phyloP scores from a whole-genome alignment of 352 stramenopile genomes.

The Thalassiosira sp. region DNA sequence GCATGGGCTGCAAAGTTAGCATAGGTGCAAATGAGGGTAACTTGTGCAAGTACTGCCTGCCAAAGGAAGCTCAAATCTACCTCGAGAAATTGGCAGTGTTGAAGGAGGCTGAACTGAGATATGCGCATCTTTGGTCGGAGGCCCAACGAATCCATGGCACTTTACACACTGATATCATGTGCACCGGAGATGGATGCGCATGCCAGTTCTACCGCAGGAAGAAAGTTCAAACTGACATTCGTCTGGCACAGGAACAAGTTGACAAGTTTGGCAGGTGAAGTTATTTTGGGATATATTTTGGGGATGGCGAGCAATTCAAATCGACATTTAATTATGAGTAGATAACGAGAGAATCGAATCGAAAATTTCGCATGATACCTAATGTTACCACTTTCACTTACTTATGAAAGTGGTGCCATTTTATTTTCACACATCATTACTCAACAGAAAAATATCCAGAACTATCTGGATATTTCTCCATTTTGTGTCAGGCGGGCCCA shows the following conservation, averaged over 20 bases:
- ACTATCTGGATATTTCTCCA: too few species aligned
- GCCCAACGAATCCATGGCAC: conserved; percentile 98
- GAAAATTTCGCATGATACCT: too few species aligned
- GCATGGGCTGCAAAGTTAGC: conserved; percentile 94
- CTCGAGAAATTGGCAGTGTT: conserved; percentile 91
- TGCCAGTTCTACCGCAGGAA: conserved; percentile 99
- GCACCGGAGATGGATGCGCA: conserved; percentile 95
- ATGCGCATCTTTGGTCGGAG: conserved; percentile 95
- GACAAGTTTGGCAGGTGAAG: conserved; percentile 93
- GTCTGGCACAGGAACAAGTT: conserved; percentile 90
- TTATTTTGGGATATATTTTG: too few species aligned
- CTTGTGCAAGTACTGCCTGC: conserved; percentile 93
- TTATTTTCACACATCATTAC: too few species aligned
- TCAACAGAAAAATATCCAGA: too few species aligned
- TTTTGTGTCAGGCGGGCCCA: too few species aligned
- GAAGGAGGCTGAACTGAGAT: conserved; percentile 92
- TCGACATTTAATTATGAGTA: too few species aligned
- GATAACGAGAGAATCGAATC: too few species aligned
- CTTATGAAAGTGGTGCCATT: too few species aligned
- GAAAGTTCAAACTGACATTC: conserved; percentile 98
- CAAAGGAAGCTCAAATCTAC: conserved; percentile 93
- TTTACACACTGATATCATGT: conserved; percentile 95
- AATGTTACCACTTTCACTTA: too few species aligned
- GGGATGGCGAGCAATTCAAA: too few species aligned
- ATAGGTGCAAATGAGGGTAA: conserved; percentile 88